These are phyloP conservation scores for Ceratobasidium papillatum DNA, from an alignment of 1,284 basidiomycete species.

Conservation along the genomic window DNA sequence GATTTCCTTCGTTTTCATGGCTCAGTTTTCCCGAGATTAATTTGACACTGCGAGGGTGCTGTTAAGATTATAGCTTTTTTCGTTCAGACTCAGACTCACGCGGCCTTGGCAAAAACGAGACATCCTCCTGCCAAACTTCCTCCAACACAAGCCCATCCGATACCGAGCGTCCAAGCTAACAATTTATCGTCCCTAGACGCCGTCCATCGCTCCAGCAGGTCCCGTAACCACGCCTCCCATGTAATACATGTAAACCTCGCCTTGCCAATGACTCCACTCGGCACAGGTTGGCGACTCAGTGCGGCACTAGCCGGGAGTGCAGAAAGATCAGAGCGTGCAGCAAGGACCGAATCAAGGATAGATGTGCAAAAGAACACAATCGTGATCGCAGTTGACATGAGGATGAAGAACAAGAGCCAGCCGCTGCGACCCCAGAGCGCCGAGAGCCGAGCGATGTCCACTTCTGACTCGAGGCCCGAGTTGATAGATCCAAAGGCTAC, in stretches of 20 bases:
- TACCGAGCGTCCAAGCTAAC: constrained; percentile 87
- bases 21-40: constrained; percentile 76
- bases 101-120: constrained; percentile 91
- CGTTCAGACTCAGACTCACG: constrained; percentile 60
- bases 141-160: constrained; percentile 91
- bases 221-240: constrained; percentile 64
- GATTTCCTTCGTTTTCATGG: constrained; percentile 81
- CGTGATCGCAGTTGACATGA: constrained; percentile 75
- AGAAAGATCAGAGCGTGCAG: constrained; percentile 68
- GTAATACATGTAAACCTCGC: constrained; percentile 57
- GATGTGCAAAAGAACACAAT: constrained; percentile 70
- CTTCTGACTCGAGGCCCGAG: constrained; percentile 72
- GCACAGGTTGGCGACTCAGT: constrained; percentile 47
- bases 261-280: constrained; percentile 28
- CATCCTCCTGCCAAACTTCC: constrained; percentile 88
- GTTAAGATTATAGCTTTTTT: constrained; percentile 32
- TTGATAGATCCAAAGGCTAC: constrained; percentile 87
- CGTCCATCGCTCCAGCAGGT: constrained; percentile 77
- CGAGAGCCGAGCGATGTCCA: constrained; percentile 76
- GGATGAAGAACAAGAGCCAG: constrained; percentile 89
- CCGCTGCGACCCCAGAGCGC: constrained; percentile 81
- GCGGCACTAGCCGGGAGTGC: constrained; percentile 50
- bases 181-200: constrained; percentile 81
- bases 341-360: constrained; percentile 73
- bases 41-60: constrained; percentile 65